Evolutionary conservation across 768 basidiomycete species (phyloP).

Genomic region (Dacryopinax spathularia): DNA sequence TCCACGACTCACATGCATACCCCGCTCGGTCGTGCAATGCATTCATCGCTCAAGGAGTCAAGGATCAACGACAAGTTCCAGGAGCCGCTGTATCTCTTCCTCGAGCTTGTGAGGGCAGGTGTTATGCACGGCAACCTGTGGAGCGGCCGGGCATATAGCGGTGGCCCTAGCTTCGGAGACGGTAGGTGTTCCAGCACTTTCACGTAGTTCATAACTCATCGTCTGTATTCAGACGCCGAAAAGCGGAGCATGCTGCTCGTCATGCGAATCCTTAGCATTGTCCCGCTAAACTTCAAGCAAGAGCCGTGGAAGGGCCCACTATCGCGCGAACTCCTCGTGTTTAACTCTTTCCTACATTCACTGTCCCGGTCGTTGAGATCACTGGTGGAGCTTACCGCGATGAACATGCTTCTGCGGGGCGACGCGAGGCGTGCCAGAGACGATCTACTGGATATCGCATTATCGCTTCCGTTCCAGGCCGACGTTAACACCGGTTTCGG

Average conservation of each 20-base stretch:
- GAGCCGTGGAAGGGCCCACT: constrained; percentile 92
- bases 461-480: constrained; percentile 85
- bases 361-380: constrained; percentile 81
- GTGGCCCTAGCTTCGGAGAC: constrained; percentile 87
- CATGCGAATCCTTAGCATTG: constrained; percentile 91
- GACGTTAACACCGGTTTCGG: constrained; percentile 98
- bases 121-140: constrained; percentile 91
- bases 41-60: constrained; percentile 58
- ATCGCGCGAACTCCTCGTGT: constrained; percentile 89
- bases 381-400: constrained; percentile 74
- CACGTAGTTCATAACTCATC: constrained; percentile 12
- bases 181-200: constrained; percentile 36
- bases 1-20: constrained; percentile 76
- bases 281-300: constrained; percentile 86
- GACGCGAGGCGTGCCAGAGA: constrained; percentile 80
- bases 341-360: constrained; percentile 93
- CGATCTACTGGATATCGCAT: constrained; percentile 80
- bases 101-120: constrained; percentile 91
- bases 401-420: constrained; percentile 83
- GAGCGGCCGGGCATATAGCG: constrained; percentile 77
- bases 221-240: constrained; percentile 61
- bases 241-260: constrained; percentile 89
- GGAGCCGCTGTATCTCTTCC: constrained; percentile 83
- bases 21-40: constrained; percentile 80
- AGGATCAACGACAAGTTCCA: constrained; percentile 97